A percentile compares a stretch with the other conserved stretches of the same genome.
Conservation (phyloP, 1,139 yeast species). For the Suhomyces taliae region DNA sequence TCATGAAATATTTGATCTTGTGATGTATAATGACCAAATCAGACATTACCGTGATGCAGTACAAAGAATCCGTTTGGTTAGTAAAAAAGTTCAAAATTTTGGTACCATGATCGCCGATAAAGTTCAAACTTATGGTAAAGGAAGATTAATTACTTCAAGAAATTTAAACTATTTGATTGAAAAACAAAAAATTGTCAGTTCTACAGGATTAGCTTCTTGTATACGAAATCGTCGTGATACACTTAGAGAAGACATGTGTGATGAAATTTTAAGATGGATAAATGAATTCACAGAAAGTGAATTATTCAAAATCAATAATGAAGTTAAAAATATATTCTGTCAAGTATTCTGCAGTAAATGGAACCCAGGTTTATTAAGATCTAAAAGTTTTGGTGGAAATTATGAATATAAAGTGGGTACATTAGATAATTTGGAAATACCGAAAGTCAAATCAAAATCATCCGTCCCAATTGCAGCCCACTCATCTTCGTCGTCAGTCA, state of each 20-base stretch:
- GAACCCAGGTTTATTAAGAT: conserved; percentile 45
- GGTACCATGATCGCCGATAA: conserved; percentile 72
- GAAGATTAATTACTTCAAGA: conserved; percentile 59
- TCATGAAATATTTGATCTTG: conserved; percentile 54
- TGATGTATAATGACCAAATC: conserved; percentile 76
- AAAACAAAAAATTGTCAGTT: conserved; percentile 52
- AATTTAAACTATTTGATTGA: conserved; percentile 51
- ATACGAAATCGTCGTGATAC: conserved; percentile 68
- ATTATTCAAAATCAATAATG: conserved; percentile 49
- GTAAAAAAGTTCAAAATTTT: conserved; percentile 64
- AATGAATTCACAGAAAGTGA: conserved; percentile 58
- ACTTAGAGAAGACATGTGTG: conserved; percentile 81
- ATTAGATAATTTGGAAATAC: conserved; percentile 35
- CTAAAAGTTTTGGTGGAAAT: conserved; percentile 9
- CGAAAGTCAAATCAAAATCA: conserved; percentile 26
- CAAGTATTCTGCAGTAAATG: conserved; percentile 54
- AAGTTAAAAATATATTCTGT: conserved; percentile 54
- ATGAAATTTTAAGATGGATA: conserved; percentile 67
- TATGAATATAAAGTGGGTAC: conserved; percentile 33
- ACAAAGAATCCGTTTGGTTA: conserved; percentile 61
- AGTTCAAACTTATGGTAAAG: conserved; percentile 68
- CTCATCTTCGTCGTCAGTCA: background rate
- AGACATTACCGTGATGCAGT: conserved; percentile 76
- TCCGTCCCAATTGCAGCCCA: background rate
- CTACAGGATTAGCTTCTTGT: conserved; percentile 66